Percentiles rank a stretch among this genome's conserved stretches.
These are phyloP conservation scores for Nicotiana knightiana DNA, from an alignment of 257 asterid genomes.

Conservation along the genomic window DNA sequence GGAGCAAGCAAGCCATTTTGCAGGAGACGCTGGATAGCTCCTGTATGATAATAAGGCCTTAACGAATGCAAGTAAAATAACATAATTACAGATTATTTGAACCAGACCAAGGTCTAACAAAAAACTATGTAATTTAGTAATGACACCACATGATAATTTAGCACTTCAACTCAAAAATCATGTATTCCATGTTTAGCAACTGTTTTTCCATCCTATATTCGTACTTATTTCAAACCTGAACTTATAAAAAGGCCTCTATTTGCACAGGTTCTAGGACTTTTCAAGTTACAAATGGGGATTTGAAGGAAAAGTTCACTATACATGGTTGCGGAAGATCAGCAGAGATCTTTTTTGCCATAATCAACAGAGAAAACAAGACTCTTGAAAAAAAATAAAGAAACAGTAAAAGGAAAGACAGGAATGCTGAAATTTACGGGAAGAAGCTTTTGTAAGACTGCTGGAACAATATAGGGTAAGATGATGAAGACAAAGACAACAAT, in stretches of 20 bases:
- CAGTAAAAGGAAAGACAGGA: not conserved
- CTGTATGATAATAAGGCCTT: slow-evolving; percentile 32
- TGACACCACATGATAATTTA: not conserved
- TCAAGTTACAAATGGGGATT: not conserved
- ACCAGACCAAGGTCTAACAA: not conserved
- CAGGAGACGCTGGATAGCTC: slow-evolving; percentile 86
- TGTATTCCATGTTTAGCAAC: not conserved
- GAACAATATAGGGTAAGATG: not conserved
- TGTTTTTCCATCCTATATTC: not conserved
- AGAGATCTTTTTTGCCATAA: not conserved
- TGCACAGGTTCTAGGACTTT: not conserved
- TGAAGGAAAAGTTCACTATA: not conserved
- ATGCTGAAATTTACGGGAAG: not conserved
- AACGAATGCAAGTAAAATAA: not conserved
- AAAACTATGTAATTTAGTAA: not conserved
- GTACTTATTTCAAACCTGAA: not conserved
- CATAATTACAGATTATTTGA: not conserved
- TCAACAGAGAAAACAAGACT: not conserved
- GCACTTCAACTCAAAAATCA: not conserved
- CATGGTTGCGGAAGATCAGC: not conserved
- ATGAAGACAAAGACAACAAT: not conserved
- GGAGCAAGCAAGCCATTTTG: slow-evolving; percentile 73
- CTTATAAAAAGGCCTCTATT: not conserved
- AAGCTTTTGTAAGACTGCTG: not conserved
- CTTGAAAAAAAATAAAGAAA: not conserved